Evolutionary conservation across 1,139 yeast species (phyloP).

Genomic region (Zygosaccharomyces sapae): DNA sequence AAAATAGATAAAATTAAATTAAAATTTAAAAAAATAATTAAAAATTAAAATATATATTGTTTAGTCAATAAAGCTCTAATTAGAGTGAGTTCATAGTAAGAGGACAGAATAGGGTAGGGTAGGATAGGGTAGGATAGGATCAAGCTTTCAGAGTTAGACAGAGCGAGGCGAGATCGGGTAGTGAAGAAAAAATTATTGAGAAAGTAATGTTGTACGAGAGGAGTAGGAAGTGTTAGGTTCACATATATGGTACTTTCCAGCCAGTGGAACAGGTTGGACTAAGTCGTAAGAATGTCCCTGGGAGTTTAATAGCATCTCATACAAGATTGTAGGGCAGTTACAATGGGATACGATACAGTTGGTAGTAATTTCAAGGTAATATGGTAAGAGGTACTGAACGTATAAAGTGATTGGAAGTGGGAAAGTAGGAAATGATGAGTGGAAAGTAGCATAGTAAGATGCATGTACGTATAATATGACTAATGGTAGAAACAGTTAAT

Average conservation of each 20-base stretch:
- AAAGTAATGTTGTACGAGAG: background rate
- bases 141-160: background rate
- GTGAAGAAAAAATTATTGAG: background rate
- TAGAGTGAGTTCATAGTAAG: background rate
- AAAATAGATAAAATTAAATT: background rate
- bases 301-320: background rate
- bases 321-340: background rate
- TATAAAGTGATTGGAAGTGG: background rate
- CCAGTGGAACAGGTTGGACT: background rate
- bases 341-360: background rate
- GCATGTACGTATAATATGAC: background rate
- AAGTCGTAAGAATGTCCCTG: background rate
- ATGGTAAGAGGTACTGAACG: background rate
- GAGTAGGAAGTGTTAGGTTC: background rate
- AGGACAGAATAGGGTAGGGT: background rate
- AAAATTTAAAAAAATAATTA: too few relatives aligned
- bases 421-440: background rate
- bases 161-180: background rate
- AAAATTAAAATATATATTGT: background rate
- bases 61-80: background rate
- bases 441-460: background rate
- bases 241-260: background rate
- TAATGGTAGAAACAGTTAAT: background rate
- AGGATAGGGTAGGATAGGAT: background rate
- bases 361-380: background rate